Evolutionary conservation across 352 stramenopile genomes (phyloP).

Genomic region (Pythium sukuiense): DNA sequence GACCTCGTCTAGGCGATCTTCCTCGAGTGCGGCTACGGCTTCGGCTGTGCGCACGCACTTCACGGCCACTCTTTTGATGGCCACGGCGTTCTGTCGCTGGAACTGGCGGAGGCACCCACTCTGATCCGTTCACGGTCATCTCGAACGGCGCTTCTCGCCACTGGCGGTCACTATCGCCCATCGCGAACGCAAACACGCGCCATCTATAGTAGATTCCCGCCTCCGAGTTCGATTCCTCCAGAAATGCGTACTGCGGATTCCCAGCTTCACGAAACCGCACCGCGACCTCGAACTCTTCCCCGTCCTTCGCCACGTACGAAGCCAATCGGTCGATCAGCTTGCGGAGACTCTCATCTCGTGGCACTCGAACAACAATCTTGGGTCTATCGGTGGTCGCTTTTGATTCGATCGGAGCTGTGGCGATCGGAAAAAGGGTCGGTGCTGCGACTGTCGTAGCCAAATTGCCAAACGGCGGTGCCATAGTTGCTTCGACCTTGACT

Average conservation of each 20-base stretch:
- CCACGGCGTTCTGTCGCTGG: slow-evolving; percentile 9
- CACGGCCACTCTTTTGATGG: neutral
- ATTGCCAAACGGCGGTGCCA: neutral
- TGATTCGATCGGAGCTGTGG: neutral
- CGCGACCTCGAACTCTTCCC: slow-evolving; percentile 64
- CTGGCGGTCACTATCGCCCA: slow-evolving; percentile 51
- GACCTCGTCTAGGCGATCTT: neutral
- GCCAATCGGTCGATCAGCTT: slow-evolving; percentile 52
- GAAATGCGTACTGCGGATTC: slow-evolving; percentile 55
- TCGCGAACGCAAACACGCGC: slow-evolving; percentile 68
- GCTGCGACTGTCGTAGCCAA: neutral
- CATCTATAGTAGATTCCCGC: slow-evolving; percentile 69
- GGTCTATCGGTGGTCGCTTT: neutral
- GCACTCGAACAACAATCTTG: slow-evolving; percentile 43
- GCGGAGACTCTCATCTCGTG: slow-evolving; percentile 31
- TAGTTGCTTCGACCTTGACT: slow-evolving; percentile 58
- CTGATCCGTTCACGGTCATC: slow-evolving; percentile 51
- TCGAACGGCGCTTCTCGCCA: slow-evolving; percentile 62
- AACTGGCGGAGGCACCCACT: slow-evolving; percentile 65
- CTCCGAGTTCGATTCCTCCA: slow-evolving; percentile 43
- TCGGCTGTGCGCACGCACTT: slow-evolving; percentile 30
- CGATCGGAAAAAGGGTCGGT: slow-evolving; percentile 2
- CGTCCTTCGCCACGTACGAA: slow-evolving; percentile 61
- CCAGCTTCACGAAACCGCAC: slow-evolving; percentile 46
- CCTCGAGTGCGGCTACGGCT: slow-evolving; percentile 32